phyloP scores from a whole-genome alignment of 305 asterid species.

The Rubia balearica region DNA sequence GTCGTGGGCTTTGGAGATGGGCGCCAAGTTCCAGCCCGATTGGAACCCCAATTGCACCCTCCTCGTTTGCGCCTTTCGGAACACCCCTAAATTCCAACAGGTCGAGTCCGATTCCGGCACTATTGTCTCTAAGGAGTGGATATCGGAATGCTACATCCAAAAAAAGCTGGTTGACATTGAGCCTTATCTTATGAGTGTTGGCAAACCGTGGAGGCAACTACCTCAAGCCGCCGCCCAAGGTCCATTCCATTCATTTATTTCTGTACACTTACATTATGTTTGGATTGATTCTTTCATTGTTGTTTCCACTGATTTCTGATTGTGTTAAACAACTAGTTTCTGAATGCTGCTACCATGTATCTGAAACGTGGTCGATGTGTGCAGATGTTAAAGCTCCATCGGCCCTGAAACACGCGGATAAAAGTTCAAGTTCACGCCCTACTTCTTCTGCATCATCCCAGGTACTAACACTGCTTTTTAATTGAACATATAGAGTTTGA shows the following conservation, averaged over 20 bases:
- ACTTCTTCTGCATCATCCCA: constrained; percentile 40
- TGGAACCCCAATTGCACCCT: constrained; percentile 80
- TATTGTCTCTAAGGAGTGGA: constrained; percentile 87
- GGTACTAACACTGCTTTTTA: constrained; percentile 36
- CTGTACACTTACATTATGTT: background rate
- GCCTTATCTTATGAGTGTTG: constrained; percentile 69
- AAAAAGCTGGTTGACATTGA: constrained; percentile 73
- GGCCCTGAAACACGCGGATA: constrained; percentile 38
- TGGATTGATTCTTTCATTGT: background rate
- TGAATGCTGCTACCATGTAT: background rate
- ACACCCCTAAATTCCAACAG: constrained; percentile 86
- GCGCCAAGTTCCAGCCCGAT: constrained; percentile 84
- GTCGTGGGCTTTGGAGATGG: constrained; percentile 89
- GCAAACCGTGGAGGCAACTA: constrained; percentile 82
- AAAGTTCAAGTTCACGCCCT: constrained; percentile 30
- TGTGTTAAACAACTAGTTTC: background rate
- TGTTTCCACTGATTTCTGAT: background rate
- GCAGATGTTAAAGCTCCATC: constrained; percentile 47
- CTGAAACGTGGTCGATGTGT: constrained; percentile 10
- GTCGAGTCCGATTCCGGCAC: constrained; percentile 83
- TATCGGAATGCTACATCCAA: constrained; percentile 58
- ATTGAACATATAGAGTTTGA: background rate
- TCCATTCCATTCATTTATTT: background rate
- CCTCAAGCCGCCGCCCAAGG: constrained; percentile 26
- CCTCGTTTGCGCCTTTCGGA: constrained; percentile 69